phyloP scores from a whole-genome alignment of 2,329 filamentous ascomycete species.

The Curvularia eragrostidis region DNA sequence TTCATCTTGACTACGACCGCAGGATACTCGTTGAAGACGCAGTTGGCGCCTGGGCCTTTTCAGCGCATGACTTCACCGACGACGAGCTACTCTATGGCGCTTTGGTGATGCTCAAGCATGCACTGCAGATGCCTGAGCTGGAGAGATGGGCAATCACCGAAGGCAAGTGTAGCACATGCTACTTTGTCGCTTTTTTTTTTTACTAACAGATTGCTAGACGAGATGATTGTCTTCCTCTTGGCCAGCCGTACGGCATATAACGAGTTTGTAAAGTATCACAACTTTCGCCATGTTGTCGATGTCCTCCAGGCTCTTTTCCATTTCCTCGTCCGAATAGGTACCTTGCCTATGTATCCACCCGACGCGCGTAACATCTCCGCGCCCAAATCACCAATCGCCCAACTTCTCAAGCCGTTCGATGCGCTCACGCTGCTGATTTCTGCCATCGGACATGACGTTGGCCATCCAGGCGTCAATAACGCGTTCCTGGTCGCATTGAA shows the following conservation, averaged over 20 bases:
- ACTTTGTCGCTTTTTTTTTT: background rate
- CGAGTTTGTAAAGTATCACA: constrained; percentile 94
- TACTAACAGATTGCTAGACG: constrained; percentile 60
- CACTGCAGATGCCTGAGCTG: constrained; percentile 79
- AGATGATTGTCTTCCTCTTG: constrained; percentile 83
- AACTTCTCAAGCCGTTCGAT: constrained; percentile 83
- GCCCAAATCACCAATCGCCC: constrained; percentile 70
- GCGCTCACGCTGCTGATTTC: constrained; percentile 88
- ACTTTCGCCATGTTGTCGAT: constrained; percentile 96
- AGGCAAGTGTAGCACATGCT: constrained; percentile 63
- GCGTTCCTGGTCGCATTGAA: constrained; percentile 92
- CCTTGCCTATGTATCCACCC: constrained; percentile 70
- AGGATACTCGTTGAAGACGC: constrained; percentile 70
- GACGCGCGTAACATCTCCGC: constrained; percentile 37
- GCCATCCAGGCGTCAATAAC: constrained; percentile 97
- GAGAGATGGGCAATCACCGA: constrained; percentile 79
- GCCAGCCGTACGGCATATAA: constrained; percentile 96
- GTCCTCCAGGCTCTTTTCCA: constrained; percentile 92
- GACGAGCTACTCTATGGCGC: constrained; percentile 88
- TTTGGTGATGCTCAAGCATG: constrained; percentile 89
- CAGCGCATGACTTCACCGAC: constrained; percentile 85
- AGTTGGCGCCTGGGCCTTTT: constrained; percentile 84
- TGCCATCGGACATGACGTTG: constrained; percentile 97
- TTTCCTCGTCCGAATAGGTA: constrained; percentile 82
- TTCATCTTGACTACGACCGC: constrained; percentile 71